Evolutionary conservation across 75 land plant species (phyloP), one percentile per base, ranked within the genome.

Genomic region (Sequoiadendron giganteum): DNA sequence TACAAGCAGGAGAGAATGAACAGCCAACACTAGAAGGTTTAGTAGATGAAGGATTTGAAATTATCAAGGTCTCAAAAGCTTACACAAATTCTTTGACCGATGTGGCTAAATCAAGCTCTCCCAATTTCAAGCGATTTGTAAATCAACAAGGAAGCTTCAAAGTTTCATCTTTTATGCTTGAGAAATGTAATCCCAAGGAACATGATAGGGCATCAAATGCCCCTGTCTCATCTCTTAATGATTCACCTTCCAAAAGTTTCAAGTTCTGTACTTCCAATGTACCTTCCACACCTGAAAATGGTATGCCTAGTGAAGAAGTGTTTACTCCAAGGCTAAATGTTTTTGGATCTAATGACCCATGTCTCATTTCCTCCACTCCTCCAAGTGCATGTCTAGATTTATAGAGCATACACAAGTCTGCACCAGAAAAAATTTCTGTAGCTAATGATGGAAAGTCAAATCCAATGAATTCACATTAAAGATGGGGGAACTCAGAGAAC

Each of bases 31-130:
- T 13, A 4, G 47, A 42, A 43, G 49, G 84, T 45, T 45, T 40
- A 40, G n/a, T 81, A n/a, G 48, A 45, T 81, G 84, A 42, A 25
- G 84, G 32, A 28, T 81, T 10, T 81, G 84, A 81, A 81, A 81
- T 42, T 81, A 21, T 81, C 9, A n/a, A 81, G 52, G 84, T 81
- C 32, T 25, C 52, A 28, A 32, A 42, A 45, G n/a, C 84, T 81
- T 0, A 10, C 9, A 16, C 49, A 81, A 81, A 28, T 25, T n/a
- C 83, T 28, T 52, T 9, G 8, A 81, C 84, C 28, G 30, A 81
- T 21, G 49, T 81, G 84, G 84, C 48, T 81, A 81, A 28, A 5
- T 81, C 84, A 81, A 4, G n/a, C 21, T 81, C 84, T 28, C 32
- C 48, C 49, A 81, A 40, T 45, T 81, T 13, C 14, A 42, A 45